Evolutionary conservation across 306 rosid genomes (phyloP).

Genomic region (Nissolia schottii): DNA sequence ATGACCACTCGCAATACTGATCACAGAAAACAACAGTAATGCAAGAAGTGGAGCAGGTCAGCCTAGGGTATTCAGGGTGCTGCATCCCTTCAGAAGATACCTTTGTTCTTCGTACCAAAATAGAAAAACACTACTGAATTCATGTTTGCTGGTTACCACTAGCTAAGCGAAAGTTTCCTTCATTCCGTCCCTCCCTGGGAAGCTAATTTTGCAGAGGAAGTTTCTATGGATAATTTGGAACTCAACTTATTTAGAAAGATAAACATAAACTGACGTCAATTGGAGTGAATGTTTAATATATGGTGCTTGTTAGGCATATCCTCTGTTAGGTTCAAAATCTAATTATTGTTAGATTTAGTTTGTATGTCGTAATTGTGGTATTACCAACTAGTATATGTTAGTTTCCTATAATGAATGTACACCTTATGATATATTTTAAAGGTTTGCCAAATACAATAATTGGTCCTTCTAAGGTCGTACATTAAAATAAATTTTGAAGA

Average conservation of each 20-base stretch:
- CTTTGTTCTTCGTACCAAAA: slow-evolving; percentile 3
- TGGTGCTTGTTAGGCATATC: background rate
- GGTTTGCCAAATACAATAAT: background rate
- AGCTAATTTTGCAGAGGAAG: background rate
- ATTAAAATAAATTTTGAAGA: too few species aligned
- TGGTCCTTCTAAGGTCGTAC: background rate
- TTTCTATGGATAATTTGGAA: background rate
- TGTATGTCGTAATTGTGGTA: background rate
- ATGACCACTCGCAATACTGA: slow-evolving; percentile 20
- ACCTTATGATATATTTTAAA: background rate
- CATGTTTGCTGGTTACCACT: background rate
- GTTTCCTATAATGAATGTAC: background rate
- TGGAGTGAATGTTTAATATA: background rate
- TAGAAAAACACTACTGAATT: background rate
- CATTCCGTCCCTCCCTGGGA: background rate
- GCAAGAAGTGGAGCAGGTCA: slow-evolving; percentile 21
- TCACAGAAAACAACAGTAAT: slow-evolving; percentile 4
- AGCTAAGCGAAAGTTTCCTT: background rate
- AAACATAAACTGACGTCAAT: background rate
- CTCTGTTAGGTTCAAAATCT: background rate
- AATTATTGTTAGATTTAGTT: background rate
- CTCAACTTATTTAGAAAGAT: background rate
- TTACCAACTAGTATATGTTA: background rate
- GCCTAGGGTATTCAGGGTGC: slow-evolving; percentile 1
- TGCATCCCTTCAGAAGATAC: background rate